Evolutionary conservation across 2,329 filamentous ascomycete species (phyloP), one percentile per base, ranked within the genome.

Genomic region (Cryphonectria naterciae): DNA sequence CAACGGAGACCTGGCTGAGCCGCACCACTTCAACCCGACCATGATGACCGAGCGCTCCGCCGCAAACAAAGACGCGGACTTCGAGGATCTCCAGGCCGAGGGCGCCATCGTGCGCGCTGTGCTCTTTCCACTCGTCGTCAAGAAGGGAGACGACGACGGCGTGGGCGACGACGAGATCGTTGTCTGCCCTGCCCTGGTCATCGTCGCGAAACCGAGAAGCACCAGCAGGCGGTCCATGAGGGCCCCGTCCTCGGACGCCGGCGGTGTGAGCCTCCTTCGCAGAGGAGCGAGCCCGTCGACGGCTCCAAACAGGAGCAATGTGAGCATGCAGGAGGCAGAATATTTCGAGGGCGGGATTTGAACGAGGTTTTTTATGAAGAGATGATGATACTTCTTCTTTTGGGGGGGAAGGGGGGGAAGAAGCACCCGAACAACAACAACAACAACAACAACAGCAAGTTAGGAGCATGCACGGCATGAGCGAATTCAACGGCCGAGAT

Each of bases 101-200:
- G 87, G 89, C 56, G 91, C 94, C 37, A 89, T 95, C 25, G 94
- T 99, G 56, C 93, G 96, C 75, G 89, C 97, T 73, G 95, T 99
- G 1, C 88, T 99, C 56, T 99, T 99, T 85, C 97, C 97, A 13
- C 87, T 98, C 1, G 95, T 99, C 25, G 93, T 98, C 76, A 97
- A 97, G 84, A 97, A 96, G 84, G 95, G 95, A 68, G 93, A 97
- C 77, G 95, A 98, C 79, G 85, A 86, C 56, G 96, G 95, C 35
- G 87, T 92, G 68, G 95, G 95, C 68, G 94, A 98, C 68, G 94
- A 98, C 75, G 95, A 98, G 85, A 93, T 97, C 74, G 95, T 98
- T 63, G 94, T 99, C 61, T 97, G 92, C 78, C 95, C 95, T 13
- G 96, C 97, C 8, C 95, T 98, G 81, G 96, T 99, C 49, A 88